Evolutionary conservation across 2,329 filamentous ascomycete species (phyloP), one percentile per base, ranked within the genome.

Genomic region (Pestalotiopsis sp.): DNA sequence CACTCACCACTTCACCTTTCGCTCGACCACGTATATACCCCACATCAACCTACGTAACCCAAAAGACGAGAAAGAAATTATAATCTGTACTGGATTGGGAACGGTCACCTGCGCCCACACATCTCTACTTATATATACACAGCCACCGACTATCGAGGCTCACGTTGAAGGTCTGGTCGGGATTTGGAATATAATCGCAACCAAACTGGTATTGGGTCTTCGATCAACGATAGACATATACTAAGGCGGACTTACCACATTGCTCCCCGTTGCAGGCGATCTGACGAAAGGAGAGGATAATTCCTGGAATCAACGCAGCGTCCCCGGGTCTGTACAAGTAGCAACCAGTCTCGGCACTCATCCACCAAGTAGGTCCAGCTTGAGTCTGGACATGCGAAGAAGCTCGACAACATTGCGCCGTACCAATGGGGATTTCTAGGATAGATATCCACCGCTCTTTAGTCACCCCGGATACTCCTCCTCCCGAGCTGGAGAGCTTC

Each of bases 351-450:
- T 7, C 41, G 13, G 45, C 45, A 36, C 11, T 31, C 39, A 38
- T 36, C 13, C 11, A 31, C 23, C 25, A 39, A 14, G 38, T 31
- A 36, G 39, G 4, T 41, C 49, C 20, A 36, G 23, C n/a, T 38
- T 38, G 27, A 36, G 56, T 67, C 52, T 67, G 68, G 68, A 58
- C 25, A 68, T 68, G 66, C 66, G 36, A 49, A 23, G 31, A 52
- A 63, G 62, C 58, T 59, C 38, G 27, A 36, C 56, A 31, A 41
- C 23, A n/a, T 63, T 59, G 31, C 75, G 73, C 73, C 82, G 59
- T 67, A 78, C 83, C 85, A 86, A 89, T 89, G 87, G 86, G 86
- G 81, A 83, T 85, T 83, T 79, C 84, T 77, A 80, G 78, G 73
- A 75, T 84, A 79, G 85, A 87, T 76, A 80, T 84, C 78, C 82